Percentiles rank a stretch among this genome's conserved stretches.
These are phyloP conservation scores for Adansonia madagascariensis DNA, from an alignment of 441 rosid species.

Conservation along the genomic window DNA sequence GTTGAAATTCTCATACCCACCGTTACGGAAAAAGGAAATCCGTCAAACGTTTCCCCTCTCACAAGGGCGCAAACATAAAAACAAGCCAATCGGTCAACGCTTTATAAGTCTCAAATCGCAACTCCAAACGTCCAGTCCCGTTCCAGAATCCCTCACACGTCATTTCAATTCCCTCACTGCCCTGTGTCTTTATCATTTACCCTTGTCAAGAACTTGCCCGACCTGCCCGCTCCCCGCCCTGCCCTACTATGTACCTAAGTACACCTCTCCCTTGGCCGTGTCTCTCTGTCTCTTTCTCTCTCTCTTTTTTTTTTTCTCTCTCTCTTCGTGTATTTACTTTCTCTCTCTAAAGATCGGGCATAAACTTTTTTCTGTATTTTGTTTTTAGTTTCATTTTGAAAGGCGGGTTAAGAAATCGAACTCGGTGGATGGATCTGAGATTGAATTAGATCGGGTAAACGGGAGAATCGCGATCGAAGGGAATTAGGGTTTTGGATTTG, in stretches of 20 bases:
- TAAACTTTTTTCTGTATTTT: neutral
- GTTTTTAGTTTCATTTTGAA: neutral
- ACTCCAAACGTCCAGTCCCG: neutral
- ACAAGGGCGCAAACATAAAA: neutral
- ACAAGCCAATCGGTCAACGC: slow-evolving; percentile 12
- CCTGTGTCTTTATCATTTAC: slow-evolving; percentile 28
- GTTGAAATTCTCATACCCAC: neutral
- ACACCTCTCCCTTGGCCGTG: slow-evolving; percentile 33
- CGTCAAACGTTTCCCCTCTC: slow-evolving; percentile 12
- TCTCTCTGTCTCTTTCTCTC: slow-evolving; percentile 26
- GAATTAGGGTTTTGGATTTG: slow-evolving; percentile 30
- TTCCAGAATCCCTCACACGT: slow-evolving; percentile 24
- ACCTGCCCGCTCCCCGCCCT: slow-evolving; percentile 41
- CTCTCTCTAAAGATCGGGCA: neutral
- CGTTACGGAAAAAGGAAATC: neutral
- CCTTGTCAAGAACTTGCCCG: slow-evolving; percentile 27
- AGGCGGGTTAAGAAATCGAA: slow-evolving; percentile 15
- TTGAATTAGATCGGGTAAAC: slow-evolving; percentile 23
- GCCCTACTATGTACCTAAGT: slow-evolving; percentile 34
- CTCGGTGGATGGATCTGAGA: slow-evolving; percentile 19
- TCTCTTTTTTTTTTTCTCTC: neutral
- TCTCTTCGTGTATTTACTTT: neutral
- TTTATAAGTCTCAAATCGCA: too few species aligned
- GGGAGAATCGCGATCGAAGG: slow-evolving; percentile 25
- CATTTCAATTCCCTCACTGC: slow-evolving; percentile 27